These are phyloP conservation scores for Candida tibetensis DNA, from an alignment of 805 yeast genomes.

Conservation along the genomic window DNA sequence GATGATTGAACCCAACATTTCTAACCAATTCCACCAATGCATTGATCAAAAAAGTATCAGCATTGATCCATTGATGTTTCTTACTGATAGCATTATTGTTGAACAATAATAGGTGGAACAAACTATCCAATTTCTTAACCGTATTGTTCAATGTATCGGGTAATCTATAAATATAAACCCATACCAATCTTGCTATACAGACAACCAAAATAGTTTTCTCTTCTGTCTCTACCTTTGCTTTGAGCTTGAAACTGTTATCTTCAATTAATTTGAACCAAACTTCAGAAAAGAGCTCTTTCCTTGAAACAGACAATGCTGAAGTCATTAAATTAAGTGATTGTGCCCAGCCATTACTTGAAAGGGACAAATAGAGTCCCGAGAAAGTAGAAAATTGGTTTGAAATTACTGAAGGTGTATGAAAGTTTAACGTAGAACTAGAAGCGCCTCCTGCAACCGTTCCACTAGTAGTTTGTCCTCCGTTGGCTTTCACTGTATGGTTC, in stretches of 20 bases:
- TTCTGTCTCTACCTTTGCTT: conserved; percentile 54
- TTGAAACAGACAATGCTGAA: conserved; percentile 76
- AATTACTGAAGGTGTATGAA: background rate
- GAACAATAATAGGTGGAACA: conserved; percentile 57
- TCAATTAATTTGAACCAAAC: conserved; percentile 75
- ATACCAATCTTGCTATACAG: conserved; percentile 69
- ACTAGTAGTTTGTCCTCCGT: background rate
- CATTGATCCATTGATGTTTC: conserved; percentile 74
- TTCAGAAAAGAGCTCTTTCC: conserved; percentile 66
- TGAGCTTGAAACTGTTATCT: conserved; percentile 54
- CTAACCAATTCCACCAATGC: conserved; percentile 74
- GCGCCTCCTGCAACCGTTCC: background rate
- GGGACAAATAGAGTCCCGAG: background rate
- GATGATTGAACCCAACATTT: conserved; percentile 72
- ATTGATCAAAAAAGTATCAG: conserved; percentile 58
- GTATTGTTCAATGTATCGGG: conserved; percentile 89
- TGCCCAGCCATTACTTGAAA: conserved; percentile 52
- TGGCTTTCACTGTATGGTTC: conserved; percentile 32
- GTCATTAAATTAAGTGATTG: conserved; percentile 65
- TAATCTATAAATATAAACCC: conserved; percentile 87
- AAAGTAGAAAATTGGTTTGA: background rate
- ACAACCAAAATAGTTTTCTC: conserved; percentile 56
- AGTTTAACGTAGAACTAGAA: background rate
- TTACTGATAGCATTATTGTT: conserved; percentile 37
- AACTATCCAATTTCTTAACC: conserved; percentile 66